Evolutionary conservation across 495 filamentous ascomycete species (phyloP).

Genomic region (Aspergillus steynii): DNA sequence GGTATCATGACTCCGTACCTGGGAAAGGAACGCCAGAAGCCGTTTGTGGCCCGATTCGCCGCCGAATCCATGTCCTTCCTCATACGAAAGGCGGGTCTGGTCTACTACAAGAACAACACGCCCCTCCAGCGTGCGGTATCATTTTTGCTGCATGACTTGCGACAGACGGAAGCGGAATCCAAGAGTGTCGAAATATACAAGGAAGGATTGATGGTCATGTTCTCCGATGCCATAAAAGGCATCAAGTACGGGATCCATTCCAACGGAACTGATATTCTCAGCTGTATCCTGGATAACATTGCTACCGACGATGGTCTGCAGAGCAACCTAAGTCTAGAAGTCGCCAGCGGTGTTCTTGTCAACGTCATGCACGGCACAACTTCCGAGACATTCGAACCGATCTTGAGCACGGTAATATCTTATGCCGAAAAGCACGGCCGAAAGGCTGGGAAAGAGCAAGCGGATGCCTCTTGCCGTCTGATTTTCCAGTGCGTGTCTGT

Average conservation of each 20-base stretch:
- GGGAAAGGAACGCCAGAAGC: conserved; percentile 76
- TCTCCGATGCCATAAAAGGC: conserved; percentile 84
- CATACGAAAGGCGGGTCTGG: conserved; percentile 78
- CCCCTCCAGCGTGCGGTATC: conserved; percentile 68
- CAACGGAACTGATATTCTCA: conserved; percentile 68
- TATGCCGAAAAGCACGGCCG: conserved; percentile 42
- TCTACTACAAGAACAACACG: conserved; percentile 65
- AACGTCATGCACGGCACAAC: conserved; percentile 81
- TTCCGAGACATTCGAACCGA: conserved; percentile 59
- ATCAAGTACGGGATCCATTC: conserved; percentile 80
- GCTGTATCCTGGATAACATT: conserved; percentile 55
- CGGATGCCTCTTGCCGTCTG: conserved; percentile 57
- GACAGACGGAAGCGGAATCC: conserved; percentile 49
- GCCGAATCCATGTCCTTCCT: conserved; percentile 95
- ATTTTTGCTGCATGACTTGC: conserved; percentile 68
- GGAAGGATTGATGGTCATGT: conserved; percentile 86
- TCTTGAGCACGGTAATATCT: conserved; percentile 58
- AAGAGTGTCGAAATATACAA: conserved; percentile 60
- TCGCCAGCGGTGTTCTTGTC: conserved; percentile 72
- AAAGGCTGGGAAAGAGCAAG: conserved; percentile 35
- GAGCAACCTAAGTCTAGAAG: conserved; percentile 52
- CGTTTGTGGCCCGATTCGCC: conserved; percentile 84
- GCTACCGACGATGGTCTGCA: conserved; percentile 51
- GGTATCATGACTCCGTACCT: conserved; percentile 82
- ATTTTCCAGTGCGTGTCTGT: conserved; percentile 71